A percentile compares a stretch with the other conserved stretches of the same genome.
Evolutionary conservation across 352 stramenopile species (phyloP).

Genomic region (Halophytophthora batemanensis): DNA sequence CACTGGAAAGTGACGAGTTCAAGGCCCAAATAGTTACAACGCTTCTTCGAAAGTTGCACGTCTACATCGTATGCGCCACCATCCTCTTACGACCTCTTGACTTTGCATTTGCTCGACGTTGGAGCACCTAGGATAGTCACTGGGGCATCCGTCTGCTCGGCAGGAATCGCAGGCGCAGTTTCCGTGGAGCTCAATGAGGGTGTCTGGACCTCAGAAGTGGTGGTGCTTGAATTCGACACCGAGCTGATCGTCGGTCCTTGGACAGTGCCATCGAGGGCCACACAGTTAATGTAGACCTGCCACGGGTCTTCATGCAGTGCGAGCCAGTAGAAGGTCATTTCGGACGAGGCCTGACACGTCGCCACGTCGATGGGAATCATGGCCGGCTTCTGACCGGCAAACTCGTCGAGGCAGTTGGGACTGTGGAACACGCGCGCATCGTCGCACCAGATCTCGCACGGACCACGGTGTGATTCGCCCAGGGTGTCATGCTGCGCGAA

Average conservation of each 20-base stretch:
- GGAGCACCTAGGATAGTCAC: not conserved
- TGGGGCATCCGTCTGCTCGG: not conserved
- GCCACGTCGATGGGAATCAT: constrained; percentile 32
- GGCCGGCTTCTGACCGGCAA: constrained; percentile 16
- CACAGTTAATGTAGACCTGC: constrained; percentile 48
- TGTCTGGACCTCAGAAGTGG: not conserved
- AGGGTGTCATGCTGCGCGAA: constrained; percentile 24
- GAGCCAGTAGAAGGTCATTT: constrained; percentile 44
- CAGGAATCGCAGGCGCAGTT: not conserved
- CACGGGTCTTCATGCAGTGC: constrained; percentile 33
- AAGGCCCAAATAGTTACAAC: too few relatives aligned
- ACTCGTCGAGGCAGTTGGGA: constrained; percentile 30
- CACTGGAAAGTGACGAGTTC: too few relatives aligned
- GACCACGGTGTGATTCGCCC: constrained; percentile 30
- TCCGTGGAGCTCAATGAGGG: constrained; percentile 1
- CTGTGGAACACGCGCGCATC: constrained; percentile 35
- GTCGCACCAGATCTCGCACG: constrained; percentile 49
- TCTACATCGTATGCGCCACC: too few relatives aligned
- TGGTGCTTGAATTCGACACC: not conserved
- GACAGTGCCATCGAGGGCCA: constrained; percentile 14
- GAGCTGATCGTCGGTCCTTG: not conserved
- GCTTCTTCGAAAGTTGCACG: too few relatives aligned
- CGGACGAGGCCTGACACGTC: constrained; percentile 21
- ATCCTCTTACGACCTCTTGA: too few relatives aligned
- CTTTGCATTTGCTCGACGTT: not conserved